phyloP scores from a whole-genome alignment of 2,329 filamentous ascomycete genomes.

The Samsoniella hepiali region DNA sequence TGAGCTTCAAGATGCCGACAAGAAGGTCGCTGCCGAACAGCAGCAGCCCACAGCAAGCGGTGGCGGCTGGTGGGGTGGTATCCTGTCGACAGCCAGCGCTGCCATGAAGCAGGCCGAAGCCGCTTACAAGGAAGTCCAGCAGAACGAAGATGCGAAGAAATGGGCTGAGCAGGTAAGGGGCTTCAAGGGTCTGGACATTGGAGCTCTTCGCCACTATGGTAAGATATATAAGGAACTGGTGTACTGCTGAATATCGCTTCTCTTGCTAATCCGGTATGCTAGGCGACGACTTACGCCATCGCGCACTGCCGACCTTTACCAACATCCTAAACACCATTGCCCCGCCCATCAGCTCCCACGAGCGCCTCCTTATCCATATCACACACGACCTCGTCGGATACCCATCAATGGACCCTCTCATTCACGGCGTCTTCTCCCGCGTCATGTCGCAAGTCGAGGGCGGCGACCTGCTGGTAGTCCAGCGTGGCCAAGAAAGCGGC shows the following conservation, averaged over 20 bases:
- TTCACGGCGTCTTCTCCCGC: constrained; percentile 86
- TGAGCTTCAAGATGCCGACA: constrained; percentile 57
- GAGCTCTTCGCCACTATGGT: constrained; percentile 57
- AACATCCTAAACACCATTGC: constrained; percentile 93
- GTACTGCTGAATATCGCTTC: neutral
- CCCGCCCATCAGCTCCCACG: constrained; percentile 93
- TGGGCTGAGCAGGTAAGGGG: constrained; percentile 94
- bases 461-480: constrained; percentile 88
- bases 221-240: constrained; percentile 18
- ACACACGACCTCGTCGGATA: constrained; percentile 95
- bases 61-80: constrained; percentile 85
- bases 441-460: constrained; percentile 99
- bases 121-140: constrained; percentile 89
- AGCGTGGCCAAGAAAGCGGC: constrained; percentile 83
- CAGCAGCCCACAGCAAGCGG: constrained; percentile 38
- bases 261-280: constrained; percentile 18
- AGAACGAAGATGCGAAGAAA: constrained; percentile 93
- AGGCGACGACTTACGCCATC: constrained; percentile 84
- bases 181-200: constrained; percentile 60
- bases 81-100: constrained; percentile 68
- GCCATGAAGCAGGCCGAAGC: constrained; percentile 90
- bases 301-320: constrained; percentile 90
- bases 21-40: constrained; percentile 47
- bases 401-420: constrained; percentile 87
- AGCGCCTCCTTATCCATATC: constrained; percentile 94